Evolutionary conservation across 78 protist species (phyloP).

Genomic region (Fonticula alba): DNA sequence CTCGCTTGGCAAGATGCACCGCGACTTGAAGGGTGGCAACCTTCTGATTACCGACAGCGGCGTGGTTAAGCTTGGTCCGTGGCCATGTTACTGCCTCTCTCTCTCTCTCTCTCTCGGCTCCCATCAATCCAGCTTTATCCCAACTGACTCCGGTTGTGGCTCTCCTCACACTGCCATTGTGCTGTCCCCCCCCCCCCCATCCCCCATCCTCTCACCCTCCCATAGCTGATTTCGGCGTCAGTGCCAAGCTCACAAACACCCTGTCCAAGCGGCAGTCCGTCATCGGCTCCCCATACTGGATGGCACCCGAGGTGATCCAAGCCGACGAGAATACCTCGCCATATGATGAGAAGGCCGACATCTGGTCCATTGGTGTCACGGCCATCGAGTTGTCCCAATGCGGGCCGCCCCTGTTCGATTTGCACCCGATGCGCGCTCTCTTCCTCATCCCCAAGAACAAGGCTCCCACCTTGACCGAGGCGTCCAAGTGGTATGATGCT

Average conservation of each 20-base stretch:
- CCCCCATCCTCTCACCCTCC: neutral
- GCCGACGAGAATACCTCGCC: neutral
- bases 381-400: conserved; percentile 14
- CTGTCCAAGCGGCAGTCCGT: neutral
- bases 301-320: conserved; percentile 3
- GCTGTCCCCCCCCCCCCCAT: too few relatives aligned
- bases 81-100: neutral
- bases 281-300: neutral
- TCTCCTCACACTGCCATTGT: neutral
- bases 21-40: conserved; percentile 40
- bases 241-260: neutral
- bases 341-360: conserved; percentile 19
- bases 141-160: conserved; percentile 3
- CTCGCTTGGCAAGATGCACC: conserved; percentile 9
- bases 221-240: conserved; percentile 22
- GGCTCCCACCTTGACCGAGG: neutral
- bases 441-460: conserved; percentile 12
- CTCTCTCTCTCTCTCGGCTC: neutral
- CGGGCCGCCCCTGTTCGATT: conserved; percentile 8
- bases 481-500: neutral
- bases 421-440: conserved; percentile 10
- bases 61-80: conserved; percentile 1
- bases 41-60: conserved; percentile 10
- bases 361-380: conserved; percentile 42
- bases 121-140: neutral